Conservation (phyloP, 2,329 filamentous ascomycete species). For the Epichloe festucae region DNA sequence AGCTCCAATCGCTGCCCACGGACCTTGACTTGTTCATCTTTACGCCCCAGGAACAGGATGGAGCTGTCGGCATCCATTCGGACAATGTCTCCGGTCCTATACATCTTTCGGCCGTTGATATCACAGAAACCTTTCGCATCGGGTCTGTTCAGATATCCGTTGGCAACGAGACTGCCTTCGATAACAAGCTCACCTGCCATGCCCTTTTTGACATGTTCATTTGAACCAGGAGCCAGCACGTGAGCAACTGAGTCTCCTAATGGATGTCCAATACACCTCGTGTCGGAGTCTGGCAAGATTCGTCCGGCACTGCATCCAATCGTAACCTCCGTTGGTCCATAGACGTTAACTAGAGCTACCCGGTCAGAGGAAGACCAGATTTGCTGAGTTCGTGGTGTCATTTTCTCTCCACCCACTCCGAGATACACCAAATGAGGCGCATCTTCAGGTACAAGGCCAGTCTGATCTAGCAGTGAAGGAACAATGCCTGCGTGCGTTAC, state of each 20-base stretch:
- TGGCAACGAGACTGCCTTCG: slow-evolving; percentile 30
- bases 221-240: slow-evolving; percentile 5
- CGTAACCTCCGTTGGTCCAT: slow-evolving; percentile 54
- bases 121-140: slow-evolving; percentile 5
- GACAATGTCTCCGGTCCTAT: slow-evolving; percentile 10
- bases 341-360: slow-evolving; percentile 11
- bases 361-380: neutral
- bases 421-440: slow-evolving; percentile 50
- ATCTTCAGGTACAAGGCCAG: slow-evolving; percentile 38
- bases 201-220: slow-evolving; percentile 5
- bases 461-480: slow-evolving; percentile 45
- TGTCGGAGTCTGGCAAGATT: slow-evolving; percentile 7
- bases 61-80: slow-evolving; percentile 9
- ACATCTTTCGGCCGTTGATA: slow-evolving; percentile 5
- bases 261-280: slow-evolving; percentile 10
- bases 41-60: slow-evolving; percentile 7
- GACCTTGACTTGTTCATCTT: slow-evolving; percentile 9
- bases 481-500: slow-evolving; percentile 55
- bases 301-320: slow-evolving; percentile 35
- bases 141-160: slow-evolving; percentile 27
- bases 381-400: slow-evolving; percentile 30
- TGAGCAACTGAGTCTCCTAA: slow-evolving; percentile 8
- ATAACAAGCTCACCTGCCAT: slow-evolving; percentile 30
- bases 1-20: slow-evolving; percentile 8
- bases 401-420: slow-evolving; percentile 51